Percentiles rank a stretch among this genome's conserved stretches.
Conservation (phyloP, 352 stramenopile genomes). For the Hyaloperonospora brassicae region DNA sequence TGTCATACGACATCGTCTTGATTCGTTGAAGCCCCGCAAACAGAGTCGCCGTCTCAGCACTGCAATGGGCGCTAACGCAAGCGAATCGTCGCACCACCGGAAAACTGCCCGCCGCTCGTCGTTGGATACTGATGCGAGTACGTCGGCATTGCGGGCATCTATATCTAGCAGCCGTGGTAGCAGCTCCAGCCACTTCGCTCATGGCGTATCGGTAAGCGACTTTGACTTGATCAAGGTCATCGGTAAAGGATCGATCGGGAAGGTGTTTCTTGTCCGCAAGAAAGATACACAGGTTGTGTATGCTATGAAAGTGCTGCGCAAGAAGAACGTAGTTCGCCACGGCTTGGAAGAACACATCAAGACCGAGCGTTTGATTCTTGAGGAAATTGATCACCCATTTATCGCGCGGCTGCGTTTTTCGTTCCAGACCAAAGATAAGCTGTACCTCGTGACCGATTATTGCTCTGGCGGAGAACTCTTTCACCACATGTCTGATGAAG, state of each 20-base stretch:
- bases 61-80: constrained; percentile 24
- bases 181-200: constrained; percentile 20
- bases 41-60: constrained; percentile 41
- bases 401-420: constrained; percentile 95
- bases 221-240: constrained; percentile 83
- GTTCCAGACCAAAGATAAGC: constrained; percentile 92
- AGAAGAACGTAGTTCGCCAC: constrained; percentile 87
- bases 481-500: constrained; percentile 91
- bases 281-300: constrained; percentile 87
- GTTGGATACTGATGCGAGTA: constrained; percentile 29
- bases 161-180: constrained; percentile 37
- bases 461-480: constrained; percentile 96
- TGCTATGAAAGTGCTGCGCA: constrained; percentile 99
- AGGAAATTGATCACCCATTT: constrained; percentile 95
- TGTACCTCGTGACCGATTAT: constrained; percentile 87
- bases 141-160: constrained; percentile 49
- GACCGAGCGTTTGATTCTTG: constrained; percentile 96
- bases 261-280: constrained; percentile 84
- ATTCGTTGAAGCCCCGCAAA: constrained; percentile 58
- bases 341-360: constrained; percentile 93
- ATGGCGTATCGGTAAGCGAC: constrained; percentile 68
- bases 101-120: constrained; percentile 40
- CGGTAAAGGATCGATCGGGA: constrained; percentile 80
- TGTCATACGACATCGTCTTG: constrained; percentile 50
- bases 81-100: constrained; percentile 31